A percentile compares a stretch with the other conserved stretches of the same genome.
phyloP scores from a whole-genome alignment of 805 yeast genomes.

The Vanderwaltozyma tropicalis region DNA sequence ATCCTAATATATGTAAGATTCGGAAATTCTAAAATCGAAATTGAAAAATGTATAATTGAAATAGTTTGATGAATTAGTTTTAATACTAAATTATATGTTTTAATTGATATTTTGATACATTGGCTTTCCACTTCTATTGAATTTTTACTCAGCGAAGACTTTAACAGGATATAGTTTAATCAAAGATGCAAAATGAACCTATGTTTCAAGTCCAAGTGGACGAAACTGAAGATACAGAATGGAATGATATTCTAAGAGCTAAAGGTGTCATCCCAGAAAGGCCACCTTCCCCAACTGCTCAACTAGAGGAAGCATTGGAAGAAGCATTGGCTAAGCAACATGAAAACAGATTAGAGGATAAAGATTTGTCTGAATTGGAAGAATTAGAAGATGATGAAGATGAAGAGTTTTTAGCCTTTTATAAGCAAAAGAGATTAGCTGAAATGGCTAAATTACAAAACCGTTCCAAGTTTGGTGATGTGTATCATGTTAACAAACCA shows the following conservation, averaged over 20 bases:
- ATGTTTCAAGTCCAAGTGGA: constrained; percentile 79
- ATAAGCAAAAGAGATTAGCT: constrained; percentile 66
- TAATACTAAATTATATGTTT: too few species aligned
- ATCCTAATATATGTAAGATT: too few species aligned
- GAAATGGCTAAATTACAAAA: constrained; percentile 55
- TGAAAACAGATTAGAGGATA: constrained; percentile 69
- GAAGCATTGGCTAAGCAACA: constrained; percentile 74
- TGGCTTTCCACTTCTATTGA: too few species aligned
- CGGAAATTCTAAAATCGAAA: too few species aligned
- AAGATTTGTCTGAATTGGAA: constrained; percentile 71
- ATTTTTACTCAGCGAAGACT: too few species aligned
- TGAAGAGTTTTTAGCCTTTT: constrained; percentile 74
- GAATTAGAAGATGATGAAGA: constrained; percentile 88
- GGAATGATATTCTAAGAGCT: constrained; percentile 90
- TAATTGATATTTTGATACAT: too few species aligned
- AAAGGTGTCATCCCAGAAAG: constrained; percentile 90
- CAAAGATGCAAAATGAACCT: constrained; percentile 34
- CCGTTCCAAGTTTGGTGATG: constrained; percentile 58
- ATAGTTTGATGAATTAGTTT: background rate
- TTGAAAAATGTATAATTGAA: too few species aligned
- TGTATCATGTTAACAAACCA: constrained; percentile 70
- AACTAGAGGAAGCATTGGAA: constrained; percentile 77
- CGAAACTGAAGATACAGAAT: constrained; percentile 94
- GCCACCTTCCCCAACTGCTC: constrained; percentile 79
- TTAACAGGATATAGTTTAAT: too few species aligned